A percentile compares a stretch with the other conserved stretches of the same genome.
Evolutionary conservation across 1,284 basidiomycete genomes (phyloP).

Genomic region (Fistulina hepatica): DNA sequence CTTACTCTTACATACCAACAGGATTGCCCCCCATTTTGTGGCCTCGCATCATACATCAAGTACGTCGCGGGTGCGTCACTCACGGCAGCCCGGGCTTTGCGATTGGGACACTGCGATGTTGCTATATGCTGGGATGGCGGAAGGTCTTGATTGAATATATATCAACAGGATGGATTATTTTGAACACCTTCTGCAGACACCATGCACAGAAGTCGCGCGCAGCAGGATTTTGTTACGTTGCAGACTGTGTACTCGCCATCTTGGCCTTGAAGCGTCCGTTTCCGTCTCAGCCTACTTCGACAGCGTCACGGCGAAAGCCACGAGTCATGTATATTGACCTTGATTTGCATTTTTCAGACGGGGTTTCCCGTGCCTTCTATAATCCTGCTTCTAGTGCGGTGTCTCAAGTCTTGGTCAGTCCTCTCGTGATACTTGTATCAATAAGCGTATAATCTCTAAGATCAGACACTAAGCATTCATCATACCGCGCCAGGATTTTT

Average conservation of each 20-base stretch:
- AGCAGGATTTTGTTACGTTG: constrained; percentile 90
- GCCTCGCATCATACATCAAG: constrained; percentile 58
- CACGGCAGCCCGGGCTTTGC: constrained; percentile 56
- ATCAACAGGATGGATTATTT: neutral
- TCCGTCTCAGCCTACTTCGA: constrained; percentile 8
- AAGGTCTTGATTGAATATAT: constrained; percentile 1
- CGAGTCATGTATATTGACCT: constrained; percentile 85
- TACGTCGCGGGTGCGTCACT: constrained; percentile 71
- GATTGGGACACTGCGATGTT: constrained; percentile 41
- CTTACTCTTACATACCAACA: constrained; percentile 23
- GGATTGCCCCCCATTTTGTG: constrained; percentile 75
- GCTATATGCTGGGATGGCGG: constrained; percentile 83
- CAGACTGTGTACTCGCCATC: constrained; percentile 79
- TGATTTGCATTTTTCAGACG: constrained; percentile 88
- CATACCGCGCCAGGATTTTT: constrained; percentile 78
- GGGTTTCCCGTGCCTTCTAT: constrained; percentile 71
- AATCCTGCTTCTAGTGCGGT: constrained; percentile 22
- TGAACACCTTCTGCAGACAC: constrained; percentile 39
- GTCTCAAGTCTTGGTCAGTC: constrained; percentile 50
- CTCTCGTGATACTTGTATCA: neutral
- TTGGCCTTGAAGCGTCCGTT: constrained; percentile 39
- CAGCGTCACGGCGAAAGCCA: constrained; percentile 30
- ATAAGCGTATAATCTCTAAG: neutral
- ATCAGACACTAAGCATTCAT: constrained; percentile 79
- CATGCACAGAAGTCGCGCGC: constrained; percentile 67